A percentile compares a stretch with the other conserved stretches of the same genome.
Conservation (phyloP, 192 early-diverging fungal genomes). For the Rhizophlyctis rosea region DNA sequence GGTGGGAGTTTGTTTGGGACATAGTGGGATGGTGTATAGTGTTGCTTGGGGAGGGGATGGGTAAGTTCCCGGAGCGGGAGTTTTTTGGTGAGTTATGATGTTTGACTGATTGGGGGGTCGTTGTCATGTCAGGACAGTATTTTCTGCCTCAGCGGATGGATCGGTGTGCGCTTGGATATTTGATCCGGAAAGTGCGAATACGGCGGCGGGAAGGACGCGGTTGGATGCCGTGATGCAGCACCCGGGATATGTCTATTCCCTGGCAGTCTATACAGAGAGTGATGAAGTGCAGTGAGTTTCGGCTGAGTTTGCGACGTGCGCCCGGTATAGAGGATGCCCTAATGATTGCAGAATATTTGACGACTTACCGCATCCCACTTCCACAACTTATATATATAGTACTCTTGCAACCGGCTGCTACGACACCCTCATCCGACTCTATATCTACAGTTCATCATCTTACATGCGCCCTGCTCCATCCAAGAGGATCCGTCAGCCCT, state of each 20-base stretch:
- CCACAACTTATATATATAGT: no score
- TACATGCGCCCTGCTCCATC: not conserved
- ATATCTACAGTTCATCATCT: no score
- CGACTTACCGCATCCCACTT: no score
- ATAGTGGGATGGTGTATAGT: constrained; percentile 46
- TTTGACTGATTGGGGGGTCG: not conserved
- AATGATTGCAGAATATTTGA: no score
- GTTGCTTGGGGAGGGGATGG: constrained; percentile 42
- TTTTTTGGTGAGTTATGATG: not conserved
- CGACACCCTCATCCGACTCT: constrained; percentile 41
- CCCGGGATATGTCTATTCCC: constrained; percentile 44
- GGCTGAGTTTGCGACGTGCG: no score
- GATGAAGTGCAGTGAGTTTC: no score
- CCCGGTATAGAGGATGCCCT: no score
- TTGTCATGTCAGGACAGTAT: constrained; percentile 26
- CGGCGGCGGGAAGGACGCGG: constrained; percentile 13
- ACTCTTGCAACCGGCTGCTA: constrained; percentile 36
- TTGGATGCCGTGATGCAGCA: constrained; percentile 26
- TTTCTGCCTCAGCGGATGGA: constrained; percentile 46
- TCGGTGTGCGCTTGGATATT: constrained; percentile 41
- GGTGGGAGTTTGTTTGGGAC: constrained; percentile 38
- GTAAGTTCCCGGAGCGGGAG: no score
- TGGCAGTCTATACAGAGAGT: constrained; percentile 32
- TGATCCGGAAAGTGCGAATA: no score
- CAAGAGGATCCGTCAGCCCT: constrained; percentile 9